A percentile compares a stretch with the other conserved stretches of the same genome.
phyloP scores from a whole-genome alignment of 208 protist species.

The Leishmania amazonensis region DNA sequence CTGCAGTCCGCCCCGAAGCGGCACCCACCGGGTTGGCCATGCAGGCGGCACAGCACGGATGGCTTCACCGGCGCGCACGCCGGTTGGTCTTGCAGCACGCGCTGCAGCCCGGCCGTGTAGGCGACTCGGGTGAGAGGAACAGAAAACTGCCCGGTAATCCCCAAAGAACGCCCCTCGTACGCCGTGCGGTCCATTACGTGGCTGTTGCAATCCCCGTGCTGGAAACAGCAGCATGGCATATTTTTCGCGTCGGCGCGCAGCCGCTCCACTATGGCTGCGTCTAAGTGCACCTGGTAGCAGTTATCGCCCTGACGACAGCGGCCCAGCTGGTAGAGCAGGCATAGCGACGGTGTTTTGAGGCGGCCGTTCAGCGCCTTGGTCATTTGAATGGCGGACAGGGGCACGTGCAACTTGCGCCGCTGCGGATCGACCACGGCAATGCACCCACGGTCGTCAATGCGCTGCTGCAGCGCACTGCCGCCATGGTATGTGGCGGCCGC shows the following conservation, averaged over 20 bases:
- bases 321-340: constrained; percentile 68
- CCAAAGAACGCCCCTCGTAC: constrained; percentile 28
- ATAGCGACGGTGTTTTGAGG: constrained; percentile 68
- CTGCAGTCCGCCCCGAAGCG: constrained; percentile 83
- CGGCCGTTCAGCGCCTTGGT: constrained; percentile 66
- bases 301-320: constrained; percentile 71
- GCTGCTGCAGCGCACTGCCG: constrained; percentile 20
- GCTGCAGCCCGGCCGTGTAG: constrained; percentile 65
- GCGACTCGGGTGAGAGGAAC: constrained; percentile 54
- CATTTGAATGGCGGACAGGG: constrained; percentile 47
- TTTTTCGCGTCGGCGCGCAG: constrained; percentile 56
- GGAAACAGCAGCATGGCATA: constrained; percentile 71
- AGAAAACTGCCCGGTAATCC: constrained; percentile 25
- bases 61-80: constrained; percentile 14
- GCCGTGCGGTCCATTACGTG: constrained; percentile 22
- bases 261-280: constrained; percentile 46
- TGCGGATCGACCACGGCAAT: constrained; percentile 76
- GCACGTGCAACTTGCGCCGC: constrained; percentile 70
- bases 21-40: constrained; percentile 59
- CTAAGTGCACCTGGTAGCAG: constrained; percentile 82
- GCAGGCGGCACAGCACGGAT: constrained; percentile 61
- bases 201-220: constrained; percentile 66
- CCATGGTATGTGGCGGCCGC: constrained; percentile 30
- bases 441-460: constrained; percentile 33
- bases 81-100: constrained; percentile 46